Base-by-base conservation (phyloP, 2,329 filamentous ascomycete genomes). In the Aspergillus ochraceus region DNA sequence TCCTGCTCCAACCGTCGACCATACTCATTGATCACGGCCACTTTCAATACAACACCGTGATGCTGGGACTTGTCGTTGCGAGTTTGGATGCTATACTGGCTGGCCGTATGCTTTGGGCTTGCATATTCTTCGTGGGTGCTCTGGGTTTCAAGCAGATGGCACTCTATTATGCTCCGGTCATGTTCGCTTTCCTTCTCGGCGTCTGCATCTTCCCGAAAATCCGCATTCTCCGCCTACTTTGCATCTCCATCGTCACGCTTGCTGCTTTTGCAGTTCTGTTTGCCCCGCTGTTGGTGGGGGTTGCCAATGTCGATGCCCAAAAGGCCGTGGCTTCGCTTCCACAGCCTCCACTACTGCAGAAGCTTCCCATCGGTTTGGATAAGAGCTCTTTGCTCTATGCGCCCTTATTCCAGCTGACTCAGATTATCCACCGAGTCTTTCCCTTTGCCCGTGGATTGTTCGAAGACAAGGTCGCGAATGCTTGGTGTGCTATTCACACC, bases 131-230 rank as follows among this genome's bases (percentile, higher is more conserved):
- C 68, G 95, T 99, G 6, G 87, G 86, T 17, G 91, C 94, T 3
- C 81, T 99, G n/a, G 92, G 92, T 6, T 99, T 98, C 83, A 99
- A 99, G 81, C 95, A 99, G 76, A 99, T 99, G 96, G 94, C 94
- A 1, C 83, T 99, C 17, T 99, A 98, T 79, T 99, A 97, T 76
- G 92, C 96, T 3, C 93, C 96, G 14, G 88, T 89, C 20, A 88
- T 98, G 59, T 98, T 98, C 74, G 90, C 92, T 32, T 99, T 93
- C 71, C 86, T 99, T 2, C 81, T 98, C 0, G 95, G 94, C 9
- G 87, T 88, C 70, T 97, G 93, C 71, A 68, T 96, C n/a, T 89
- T 88, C 64, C 93, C 93, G 0, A 81, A 82, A 11, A 77, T 93
- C 68, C 88, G 89, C 58, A 68, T 88, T 2, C 74, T 83, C 0